These are phyloP conservation scores for Neospora caninum DNA, from an alignment of 169 alveolate species.

Conservation along the genomic window DNA sequence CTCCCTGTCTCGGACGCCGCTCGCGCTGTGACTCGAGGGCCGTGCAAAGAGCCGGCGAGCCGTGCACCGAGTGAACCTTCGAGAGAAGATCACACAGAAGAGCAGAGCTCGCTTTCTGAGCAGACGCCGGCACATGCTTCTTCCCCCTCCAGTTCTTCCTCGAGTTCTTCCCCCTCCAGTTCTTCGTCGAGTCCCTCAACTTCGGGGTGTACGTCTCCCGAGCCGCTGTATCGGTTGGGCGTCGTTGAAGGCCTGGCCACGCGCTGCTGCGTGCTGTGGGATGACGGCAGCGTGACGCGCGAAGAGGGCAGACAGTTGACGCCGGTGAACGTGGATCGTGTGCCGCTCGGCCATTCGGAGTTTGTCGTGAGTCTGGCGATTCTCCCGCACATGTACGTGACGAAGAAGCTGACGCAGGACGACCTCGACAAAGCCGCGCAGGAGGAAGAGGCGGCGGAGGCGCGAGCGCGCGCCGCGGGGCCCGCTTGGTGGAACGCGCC, in stretches of 20 bases:
- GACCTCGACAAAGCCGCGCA: background rate
- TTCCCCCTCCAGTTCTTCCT: no score
- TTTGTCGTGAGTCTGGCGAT: conserved; percentile 9
- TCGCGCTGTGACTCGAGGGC: background rate
- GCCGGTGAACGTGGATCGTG: conserved; percentile 36
- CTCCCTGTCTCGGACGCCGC: background rate
- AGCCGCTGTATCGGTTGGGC: conserved; percentile 25
- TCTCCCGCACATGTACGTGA: conserved; percentile 54
- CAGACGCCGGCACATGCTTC: no score
- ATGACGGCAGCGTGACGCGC: background rate
- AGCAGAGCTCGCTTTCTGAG: background rate
- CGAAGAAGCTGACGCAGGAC: background rate
- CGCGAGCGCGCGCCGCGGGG: background rate
- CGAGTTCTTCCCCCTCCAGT: no score
- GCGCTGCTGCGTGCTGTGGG: conserved; percentile 28
- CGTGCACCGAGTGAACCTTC: background rate
- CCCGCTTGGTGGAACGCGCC: conserved; percentile 40
- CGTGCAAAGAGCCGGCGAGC: background rate
- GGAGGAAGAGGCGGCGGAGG: background rate
- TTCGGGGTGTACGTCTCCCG: background rate
- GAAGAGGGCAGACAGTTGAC: background rate
- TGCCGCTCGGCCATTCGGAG: conserved; percentile 36
- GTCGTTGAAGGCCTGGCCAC: background rate
- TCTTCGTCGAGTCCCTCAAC: no score
- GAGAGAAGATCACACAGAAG: background rate